Percentiles rank a stretch among this genome's conserved stretches.
Conservation (phyloP, 1,284 basidiomycete species). For the Papiliotrema nemorosa region DNA sequence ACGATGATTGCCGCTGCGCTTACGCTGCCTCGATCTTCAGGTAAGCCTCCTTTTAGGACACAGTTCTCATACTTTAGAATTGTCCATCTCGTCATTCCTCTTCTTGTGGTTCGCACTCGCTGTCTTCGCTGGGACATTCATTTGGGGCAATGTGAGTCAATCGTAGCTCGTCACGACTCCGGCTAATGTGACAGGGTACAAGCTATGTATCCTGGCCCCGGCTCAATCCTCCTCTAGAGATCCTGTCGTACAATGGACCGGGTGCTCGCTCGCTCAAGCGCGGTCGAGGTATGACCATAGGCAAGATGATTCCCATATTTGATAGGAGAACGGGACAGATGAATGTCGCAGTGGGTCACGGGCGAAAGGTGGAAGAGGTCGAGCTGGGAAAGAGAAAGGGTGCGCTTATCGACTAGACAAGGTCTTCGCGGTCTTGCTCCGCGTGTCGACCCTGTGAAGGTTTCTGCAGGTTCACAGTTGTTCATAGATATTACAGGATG, state of each 20-base stretch:
- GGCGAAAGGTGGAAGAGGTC: constrained; percentile 33
- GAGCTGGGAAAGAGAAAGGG: constrained; percentile 49
- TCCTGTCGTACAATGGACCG: constrained; percentile 81
- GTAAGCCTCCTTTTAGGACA: constrained; percentile 53
- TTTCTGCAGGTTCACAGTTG: too few relatives aligned
- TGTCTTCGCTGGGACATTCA: constrained; percentile 61
- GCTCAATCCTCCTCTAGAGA: constrained; percentile 75
- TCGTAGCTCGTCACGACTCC: neutral
- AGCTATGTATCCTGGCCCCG: constrained; percentile 91
- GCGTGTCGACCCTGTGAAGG: too few relatives aligned
- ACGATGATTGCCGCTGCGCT: constrained; percentile 83
- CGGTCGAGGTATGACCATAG: constrained; percentile 63
- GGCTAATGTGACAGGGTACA: constrained; percentile 36
- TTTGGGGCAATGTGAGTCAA: constrained; percentile 60
- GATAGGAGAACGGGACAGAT: constrained; percentile 22
- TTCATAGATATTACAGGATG: too few relatives aligned
- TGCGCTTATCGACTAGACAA: constrained; percentile 44
- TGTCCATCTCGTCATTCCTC: constrained; percentile 59
- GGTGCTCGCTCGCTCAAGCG: constrained; percentile 73
- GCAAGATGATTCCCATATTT: constrained; percentile 47
- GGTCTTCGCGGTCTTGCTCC: neutral
- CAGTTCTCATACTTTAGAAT: constrained; percentile 15
- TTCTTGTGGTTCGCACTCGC: constrained; percentile 70
- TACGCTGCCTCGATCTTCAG: constrained; percentile 74
- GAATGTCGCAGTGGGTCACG: constrained; percentile 12